Base-by-base conservation (phyloP, 176 grass and related monocot genomes). In the Avena sativa region DNA sequence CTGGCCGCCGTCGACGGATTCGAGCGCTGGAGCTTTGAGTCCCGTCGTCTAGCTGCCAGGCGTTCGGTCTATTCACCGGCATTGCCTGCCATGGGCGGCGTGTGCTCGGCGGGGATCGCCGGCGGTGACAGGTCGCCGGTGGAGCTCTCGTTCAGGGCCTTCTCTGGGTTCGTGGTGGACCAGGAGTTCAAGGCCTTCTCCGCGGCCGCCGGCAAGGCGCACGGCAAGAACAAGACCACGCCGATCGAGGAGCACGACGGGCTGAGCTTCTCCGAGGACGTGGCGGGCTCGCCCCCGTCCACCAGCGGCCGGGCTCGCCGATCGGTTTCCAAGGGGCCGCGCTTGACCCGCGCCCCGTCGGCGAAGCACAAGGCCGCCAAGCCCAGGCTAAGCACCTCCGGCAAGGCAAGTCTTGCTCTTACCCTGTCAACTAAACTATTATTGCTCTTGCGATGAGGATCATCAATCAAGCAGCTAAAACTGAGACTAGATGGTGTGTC, bases 71-170 rank as follows among this genome's bases (percentile, higher is more conserved):
- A 26, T 19, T 38, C 67, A 12, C 80, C 16, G 19, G 57, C 80
- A 79, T 87, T 90, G 65, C 63, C 71, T n/a, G 59, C 12, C 25
- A 91, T 91, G 89, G 89, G 85, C 36, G 81, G 89, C 74, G 85
- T 91, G 66, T 91, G 89, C 85, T 91, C 85, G 74, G 89, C 89
- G 57, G 89, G 89, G 81, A 72, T 80, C 34, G 5, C 89, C 13
- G 89, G 57, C 36, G 89, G 87, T 74, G 89, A 91, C 85, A 87
- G 86, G 36, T 84, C 89, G 36, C 85, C 85, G 67, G 4, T 81
- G 25, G 89, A 91, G 85, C 85, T 91, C 67, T 91, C 89, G 48
- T 91, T 91, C 75, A 81, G 89, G 26, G 74, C 89, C 21, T 87
- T 91, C 46, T 87, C 87, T 75, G 85, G 85, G 23, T 84, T 87